phyloP scores from a whole-genome alignment of 2,329 filamentous ascomycete genomes.

The Phialophora verrucosa region DNA sequence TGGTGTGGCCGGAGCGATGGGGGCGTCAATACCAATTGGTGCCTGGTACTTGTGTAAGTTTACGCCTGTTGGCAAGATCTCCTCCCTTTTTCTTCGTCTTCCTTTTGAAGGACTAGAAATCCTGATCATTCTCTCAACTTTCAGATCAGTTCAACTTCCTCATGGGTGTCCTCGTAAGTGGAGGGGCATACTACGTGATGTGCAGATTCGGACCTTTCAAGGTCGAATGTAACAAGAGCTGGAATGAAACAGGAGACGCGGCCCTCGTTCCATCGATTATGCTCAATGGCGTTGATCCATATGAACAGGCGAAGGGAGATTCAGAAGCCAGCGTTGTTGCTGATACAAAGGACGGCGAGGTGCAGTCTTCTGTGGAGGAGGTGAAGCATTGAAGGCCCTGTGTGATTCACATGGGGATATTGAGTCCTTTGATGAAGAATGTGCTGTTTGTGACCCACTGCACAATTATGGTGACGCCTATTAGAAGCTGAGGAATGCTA shows the following conservation, averaged over 20 bases:
- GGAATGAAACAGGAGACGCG: conserved; percentile 15
- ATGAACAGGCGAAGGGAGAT: no score
- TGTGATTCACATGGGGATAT: neutral
- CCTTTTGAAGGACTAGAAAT: neutral
- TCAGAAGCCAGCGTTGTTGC: no score
- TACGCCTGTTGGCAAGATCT: neutral
- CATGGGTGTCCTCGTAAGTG: conserved; percentile 75
- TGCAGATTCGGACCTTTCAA: conserved; percentile 70
- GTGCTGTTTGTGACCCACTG: no score
- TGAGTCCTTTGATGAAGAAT: conserved; percentile 13
- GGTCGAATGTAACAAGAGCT: conserved; percentile 5
- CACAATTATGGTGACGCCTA: no score
- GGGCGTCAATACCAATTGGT: conserved; percentile 46
- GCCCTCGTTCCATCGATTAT: conserved; percentile 16
- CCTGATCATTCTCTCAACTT: neutral
- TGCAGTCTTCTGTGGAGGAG: no score
- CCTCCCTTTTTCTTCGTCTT: neutral
- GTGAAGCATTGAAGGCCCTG: no score
- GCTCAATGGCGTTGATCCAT: conserved; percentile 18
- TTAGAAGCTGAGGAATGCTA: no score
- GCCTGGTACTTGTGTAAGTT: conserved; percentile 19
- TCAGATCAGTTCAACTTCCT: conserved; percentile 83
- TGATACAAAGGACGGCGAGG: no score
- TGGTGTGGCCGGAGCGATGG: conserved; percentile 83
- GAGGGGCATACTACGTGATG: conserved; percentile 69